Base-by-base conservation (phyloP, 192 early-diverging fungal genomes). In the Coemansia javaensis region DNA sequence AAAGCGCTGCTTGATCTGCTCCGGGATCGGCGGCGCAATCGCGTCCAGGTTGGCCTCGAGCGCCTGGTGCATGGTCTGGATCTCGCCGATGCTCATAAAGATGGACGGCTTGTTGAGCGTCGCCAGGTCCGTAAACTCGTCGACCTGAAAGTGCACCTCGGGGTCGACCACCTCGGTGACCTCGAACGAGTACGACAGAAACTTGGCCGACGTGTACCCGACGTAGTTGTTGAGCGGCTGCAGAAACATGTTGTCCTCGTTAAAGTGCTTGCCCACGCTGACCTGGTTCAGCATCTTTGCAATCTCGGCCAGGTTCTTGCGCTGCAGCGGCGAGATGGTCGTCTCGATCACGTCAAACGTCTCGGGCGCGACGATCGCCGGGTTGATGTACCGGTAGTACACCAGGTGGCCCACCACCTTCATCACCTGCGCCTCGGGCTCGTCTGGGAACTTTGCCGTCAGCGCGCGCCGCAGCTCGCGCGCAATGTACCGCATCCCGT, bases 361-460 rank as follows among this genome's bases (percentile, higher is more conserved):
- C 59, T 99, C 97, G 21, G 97, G 97, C 16, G 96, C 90, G 74
- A 94, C 82, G 50, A 99, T 97, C 4, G 89, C 95, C 16, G 97
- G 97, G 70, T 93, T 98, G 61, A 99, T 88, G 69, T 97, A 99
- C 30, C 94, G 85, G 69, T 99, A 98, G 77, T 95, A 99, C 18
- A 99, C 84, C 50, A 98, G 71, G 49, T 99, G 90, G 3, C 95
- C 94, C 24, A 99, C 84, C 25, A 94, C 79, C 57, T 86, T 89
- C 42, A 85, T 82, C 36, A 98, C 87, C 45, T 88, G 85, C 22
- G 79, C 79, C 41, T 90, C 86, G 9, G 81, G 63, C 57, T 90
- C 83, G 0, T 83, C 71, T 0, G 86, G 87, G 80, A 97, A 99
- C 53, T 93, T 90, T 22, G 68, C 75, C 23, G 79, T 72, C 57